phyloP scores from a whole-genome alignment of 805 yeast genomes.

The Candida sphagnicola region DNA sequence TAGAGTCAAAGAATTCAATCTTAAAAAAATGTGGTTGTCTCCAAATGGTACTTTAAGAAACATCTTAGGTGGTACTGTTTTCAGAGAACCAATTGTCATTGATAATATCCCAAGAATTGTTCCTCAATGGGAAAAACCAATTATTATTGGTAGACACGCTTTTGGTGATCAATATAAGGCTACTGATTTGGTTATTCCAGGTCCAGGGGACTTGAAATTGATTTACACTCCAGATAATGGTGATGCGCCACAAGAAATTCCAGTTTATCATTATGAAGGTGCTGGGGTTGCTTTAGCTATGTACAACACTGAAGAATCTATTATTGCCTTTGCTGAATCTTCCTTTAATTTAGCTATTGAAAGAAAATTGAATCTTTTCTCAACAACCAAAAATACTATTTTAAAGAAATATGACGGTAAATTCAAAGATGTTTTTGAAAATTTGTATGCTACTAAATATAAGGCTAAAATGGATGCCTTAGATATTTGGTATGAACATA shows the following conservation, averaged over 20 bases:
- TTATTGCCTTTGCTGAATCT: constrained; percentile 86
- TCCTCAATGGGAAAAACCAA: constrained; percentile 92
- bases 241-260: constrained; percentile 47
- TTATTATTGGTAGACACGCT: constrained; percentile 96
- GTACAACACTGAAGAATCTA: constrained; percentile 95
- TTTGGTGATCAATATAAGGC: constrained; percentile 97
- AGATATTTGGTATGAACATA: constrained; percentile 96
- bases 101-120: constrained; percentile 83
- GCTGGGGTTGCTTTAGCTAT: constrained; percentile 85
- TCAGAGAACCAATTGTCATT: constrained; percentile 94
- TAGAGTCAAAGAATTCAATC: constrained; percentile 82
- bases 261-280: constrained; percentile 65
- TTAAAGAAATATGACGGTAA: constrained; percentile 92
- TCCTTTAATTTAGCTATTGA: constrained; percentile 85
- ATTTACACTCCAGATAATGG: constrained; percentile 73
- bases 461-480: constrained; percentile 64
- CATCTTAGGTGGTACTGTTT: constrained; percentile 93
- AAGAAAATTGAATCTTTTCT: constrained; percentile 73
- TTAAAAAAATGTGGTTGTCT: constrained; percentile 96
- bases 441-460: constrained; percentile 67
- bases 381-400: constrained; percentile 93
- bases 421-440: constrained; percentile 91
- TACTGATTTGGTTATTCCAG: constrained; percentile 75
- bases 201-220: constrained; percentile 74
- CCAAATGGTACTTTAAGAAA: constrained; percentile 98